phyloP scores from a whole-genome alignment of 495 filamentous ascomycete genomes.

The Letharia columbiana region DNA sequence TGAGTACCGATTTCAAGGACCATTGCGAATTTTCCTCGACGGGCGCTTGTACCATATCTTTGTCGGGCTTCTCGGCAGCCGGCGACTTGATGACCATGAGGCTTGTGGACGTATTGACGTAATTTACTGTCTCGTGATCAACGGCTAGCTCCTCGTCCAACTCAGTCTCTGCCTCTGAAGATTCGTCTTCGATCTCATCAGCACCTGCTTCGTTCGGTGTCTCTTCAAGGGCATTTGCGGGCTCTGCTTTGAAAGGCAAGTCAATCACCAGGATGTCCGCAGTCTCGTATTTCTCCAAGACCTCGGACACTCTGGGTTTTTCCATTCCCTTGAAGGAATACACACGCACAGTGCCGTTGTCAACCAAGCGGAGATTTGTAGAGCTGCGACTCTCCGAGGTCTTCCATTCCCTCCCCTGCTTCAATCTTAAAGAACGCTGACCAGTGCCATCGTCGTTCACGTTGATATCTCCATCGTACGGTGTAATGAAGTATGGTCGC shows the following conservation, averaged over 20 bases:
- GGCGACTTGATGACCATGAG: background rate
- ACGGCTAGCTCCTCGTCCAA: background rate
- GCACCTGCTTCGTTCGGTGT: background rate
- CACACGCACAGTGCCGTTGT: background rate
- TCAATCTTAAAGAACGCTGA: background rate
- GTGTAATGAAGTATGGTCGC: background rate
- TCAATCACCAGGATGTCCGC: too few species aligned
- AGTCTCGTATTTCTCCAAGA: too few species aligned
- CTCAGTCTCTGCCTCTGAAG: background rate
- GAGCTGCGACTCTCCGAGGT: background rate
- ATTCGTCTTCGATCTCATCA: background rate
- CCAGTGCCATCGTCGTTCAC: conserved; percentile 1
- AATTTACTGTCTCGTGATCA: background rate
- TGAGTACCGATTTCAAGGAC: too few species aligned
- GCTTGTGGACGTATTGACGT: background rate
- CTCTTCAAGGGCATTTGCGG: background rate
- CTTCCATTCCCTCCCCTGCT: background rate
- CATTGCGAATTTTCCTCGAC: too few species aligned
- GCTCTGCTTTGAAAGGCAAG: background rate
- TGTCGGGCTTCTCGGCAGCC: background rate
- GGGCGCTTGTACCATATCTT: too few species aligned
- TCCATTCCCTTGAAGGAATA: too few species aligned
- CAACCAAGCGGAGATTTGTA: conserved; percentile 1
- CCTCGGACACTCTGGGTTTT: too few species aligned
- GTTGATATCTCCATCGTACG: background rate